Base-by-base conservation (phyloP, 495 filamentous ascomycete genomes). In the Pyronema omphalodes region DNA sequence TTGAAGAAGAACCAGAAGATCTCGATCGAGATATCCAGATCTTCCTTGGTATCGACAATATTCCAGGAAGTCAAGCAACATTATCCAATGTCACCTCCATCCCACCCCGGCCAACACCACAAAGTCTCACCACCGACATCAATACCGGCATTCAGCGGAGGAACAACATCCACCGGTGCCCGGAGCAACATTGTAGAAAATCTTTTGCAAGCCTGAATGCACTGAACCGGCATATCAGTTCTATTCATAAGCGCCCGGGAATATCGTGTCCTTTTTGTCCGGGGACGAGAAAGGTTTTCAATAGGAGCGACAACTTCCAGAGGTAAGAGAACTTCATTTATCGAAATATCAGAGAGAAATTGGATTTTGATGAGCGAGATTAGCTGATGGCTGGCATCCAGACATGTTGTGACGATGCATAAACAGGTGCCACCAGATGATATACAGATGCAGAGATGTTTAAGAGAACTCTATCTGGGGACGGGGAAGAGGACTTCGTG, bases 261-360 rank as follows among this genome's bases (percentile, higher is more conserved):
- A 7, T 33, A 17, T 7, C 5, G 1, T 52, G 50, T 34, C 50
- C 50, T 1, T 52, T 52, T 37, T 52, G 50, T 19, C 50, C 50
- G 2, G n/a, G 19, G 8, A 37, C 17, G 11, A 52, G 40, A 14
- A 14, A 37, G 37, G 37, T 17, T 8, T 52, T 52, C n/a, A 52
- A 52, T 37, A 35, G 50, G 11, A 52, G 50, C 18, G 50, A 52
- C 12, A 52, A 52, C 29, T 52, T 52, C 17, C 50, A 52, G 50
- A 52, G 50, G 50, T 52, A 33, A 39, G 39, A 1, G 17, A 35
- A 35, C 23, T 33, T 33, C 18, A 9, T n/a, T 18, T 51, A 12
- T 3, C 1, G 18, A n/a, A 36, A 5, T 12, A 12, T 1, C 3
- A 5, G 23, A 5, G 23, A 1, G 23, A 5, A 5, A 29, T 29